Conservation (phyloP, 495 filamentous ascomycete genomes). For the Aspergillus steynii region DNA sequence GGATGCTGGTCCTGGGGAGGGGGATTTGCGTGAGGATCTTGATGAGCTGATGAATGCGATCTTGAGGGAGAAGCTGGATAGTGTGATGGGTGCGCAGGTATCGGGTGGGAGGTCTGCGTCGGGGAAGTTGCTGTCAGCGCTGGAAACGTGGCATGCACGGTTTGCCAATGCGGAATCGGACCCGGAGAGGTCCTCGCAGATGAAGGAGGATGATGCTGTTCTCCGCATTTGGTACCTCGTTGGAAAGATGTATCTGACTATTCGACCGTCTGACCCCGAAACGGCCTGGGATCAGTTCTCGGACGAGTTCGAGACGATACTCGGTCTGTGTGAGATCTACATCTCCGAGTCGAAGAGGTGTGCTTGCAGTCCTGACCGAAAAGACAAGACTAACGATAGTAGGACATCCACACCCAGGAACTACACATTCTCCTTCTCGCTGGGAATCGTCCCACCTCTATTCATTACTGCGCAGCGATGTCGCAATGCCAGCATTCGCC, state of each 20-base stretch:
- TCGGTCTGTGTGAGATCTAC: not conserved
- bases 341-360: not conserved
- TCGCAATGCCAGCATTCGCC: constrained; percentile 21
- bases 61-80: not conserved
- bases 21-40: not conserved
- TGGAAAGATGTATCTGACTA: not conserved
- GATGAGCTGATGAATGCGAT: constrained; percentile 4
- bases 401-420: not conserved
- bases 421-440: constrained; percentile 16
- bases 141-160: not conserved
- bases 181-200: not conserved
- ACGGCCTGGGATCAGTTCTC: constrained; percentile 1
- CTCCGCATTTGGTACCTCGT: constrained; percentile 4
- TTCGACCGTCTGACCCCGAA: not conserved
- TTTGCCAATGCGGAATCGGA: not conserved
- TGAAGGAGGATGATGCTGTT: not conserved
- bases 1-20: too few species aligned
- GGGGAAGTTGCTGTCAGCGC: not conserved
- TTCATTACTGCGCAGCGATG: constrained; percentile 24
- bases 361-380: not conserved
- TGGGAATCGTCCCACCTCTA: constrained; percentile 24
- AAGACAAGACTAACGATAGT: not conserved
- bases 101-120: not conserved
- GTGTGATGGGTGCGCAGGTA: not conserved
- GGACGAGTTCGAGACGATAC: not conserved